Evolutionary conservation across 768 basidiomycete genomes (phyloP), one percentile per base, ranked within the genome.

Genomic region (Russula sp.): DNA sequence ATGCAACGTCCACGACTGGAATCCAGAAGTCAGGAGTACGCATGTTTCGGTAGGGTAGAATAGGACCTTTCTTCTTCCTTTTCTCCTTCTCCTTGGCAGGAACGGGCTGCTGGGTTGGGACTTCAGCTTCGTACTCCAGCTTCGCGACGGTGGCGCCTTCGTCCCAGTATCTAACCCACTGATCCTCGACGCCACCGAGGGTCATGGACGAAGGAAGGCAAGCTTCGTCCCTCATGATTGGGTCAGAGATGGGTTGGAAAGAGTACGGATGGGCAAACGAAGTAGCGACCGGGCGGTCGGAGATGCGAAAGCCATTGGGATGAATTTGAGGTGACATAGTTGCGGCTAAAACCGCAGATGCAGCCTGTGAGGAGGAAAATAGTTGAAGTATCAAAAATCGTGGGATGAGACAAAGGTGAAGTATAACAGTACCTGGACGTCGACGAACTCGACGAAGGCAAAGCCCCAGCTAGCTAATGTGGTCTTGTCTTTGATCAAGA

Each of bases 201-300:
- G 78, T 81, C 29, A 78, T 66, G 1, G 90, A 86, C 5, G 88
- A 88, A 29, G 78, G 69, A 45, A 93, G 75, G 65, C 86, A 88
- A 13, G 87, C 82, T 63, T 92, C 91, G 69, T 93, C 91, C 36
- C 86, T 82, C 52, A 83, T 77, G 67, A 88, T 80, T 66, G 85
- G 79, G 66, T 93, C 88, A 22, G 85, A 79, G 25, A 91, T 79
- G 25, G 86, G 87, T 69, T 92, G 86, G 73, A 96, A 97, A 29
- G 94, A 92, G 69, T 90, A 86, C 1, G 89, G 85, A 73, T 94
- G 90, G 48, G 93, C 93, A 72, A 97, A 98, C 14, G 95, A 96
- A 8, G 88, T 86, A 10, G 94, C 94, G 11, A 94, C 89, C 1
- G 93, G 89, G 35, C 85, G 82, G 69, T 91, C 87, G 3, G 90